Percentiles rank a stretch among this genome's conserved stretches.
Evolutionary conservation across 768 basidiomycete genomes (phyloP).

Genomic region (Trametes elegans): DNA sequence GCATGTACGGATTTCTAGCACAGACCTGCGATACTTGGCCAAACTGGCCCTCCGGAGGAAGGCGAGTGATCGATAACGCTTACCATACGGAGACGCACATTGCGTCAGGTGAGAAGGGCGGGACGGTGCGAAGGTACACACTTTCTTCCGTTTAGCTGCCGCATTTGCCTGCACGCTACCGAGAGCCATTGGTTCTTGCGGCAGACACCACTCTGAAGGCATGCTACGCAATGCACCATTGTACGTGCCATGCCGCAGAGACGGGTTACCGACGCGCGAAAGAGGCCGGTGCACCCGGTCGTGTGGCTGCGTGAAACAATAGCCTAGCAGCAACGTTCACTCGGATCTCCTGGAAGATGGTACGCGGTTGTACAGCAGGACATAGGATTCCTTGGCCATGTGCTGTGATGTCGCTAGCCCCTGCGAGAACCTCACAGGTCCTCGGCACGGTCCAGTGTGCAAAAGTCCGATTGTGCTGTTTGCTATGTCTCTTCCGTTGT

Average conservation of each 20-base stretch:
- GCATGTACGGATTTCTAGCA: constrained; percentile 8
- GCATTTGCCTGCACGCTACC: constrained; percentile 3
- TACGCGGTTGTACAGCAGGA: neutral
- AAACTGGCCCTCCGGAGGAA: constrained; percentile 3
- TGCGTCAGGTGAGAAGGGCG: constrained; percentile 12
- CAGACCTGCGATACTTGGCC: constrained; percentile 5
- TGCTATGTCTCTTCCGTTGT: neutral
- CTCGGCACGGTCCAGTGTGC: no score
- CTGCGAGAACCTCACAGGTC: no score
- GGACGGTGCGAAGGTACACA: neutral
- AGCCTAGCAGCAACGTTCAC: neutral
- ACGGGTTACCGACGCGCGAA: no score
- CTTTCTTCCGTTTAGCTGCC: neutral
- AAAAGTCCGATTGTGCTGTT: no score
- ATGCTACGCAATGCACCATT: neutral
- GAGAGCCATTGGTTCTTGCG: no score
- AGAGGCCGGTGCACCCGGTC: neutral
- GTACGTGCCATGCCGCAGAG: no score
- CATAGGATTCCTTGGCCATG: no score
- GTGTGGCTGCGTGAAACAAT: neutral
- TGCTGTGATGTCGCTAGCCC: no score
- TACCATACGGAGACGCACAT: neutral
- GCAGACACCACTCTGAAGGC: neutral
- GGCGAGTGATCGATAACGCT: constrained; percentile 12
- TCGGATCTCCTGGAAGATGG: neutral